These are phyloP conservation scores for Pisolithus orientalis DNA, from an alignment of 768 basidiomycete species.

Conservation along the genomic window DNA sequence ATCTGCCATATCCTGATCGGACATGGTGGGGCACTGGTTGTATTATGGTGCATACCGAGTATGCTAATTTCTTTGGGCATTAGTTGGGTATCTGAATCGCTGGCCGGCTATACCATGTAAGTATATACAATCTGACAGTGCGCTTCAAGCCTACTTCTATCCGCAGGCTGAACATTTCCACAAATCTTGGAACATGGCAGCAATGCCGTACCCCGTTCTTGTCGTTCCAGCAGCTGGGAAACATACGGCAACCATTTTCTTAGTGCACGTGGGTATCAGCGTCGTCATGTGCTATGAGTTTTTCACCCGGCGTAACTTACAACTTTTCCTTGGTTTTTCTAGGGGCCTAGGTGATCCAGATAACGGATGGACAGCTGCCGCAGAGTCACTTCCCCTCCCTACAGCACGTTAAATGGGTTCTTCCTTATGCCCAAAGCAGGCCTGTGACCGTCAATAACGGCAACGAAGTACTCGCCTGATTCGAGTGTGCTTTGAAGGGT, in stretches of 20 bases:
- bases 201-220: neutral
- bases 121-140: neutral
- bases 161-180: neutral
- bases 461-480: conserved; percentile 68
- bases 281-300: neutral
- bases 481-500: conserved; percentile 34
- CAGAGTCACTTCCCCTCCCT: conserved; percentile 45
- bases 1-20: too few relatives aligned
- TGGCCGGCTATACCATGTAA: neutral
- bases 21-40: too few relatives aligned
- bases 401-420: conserved; percentile 76
- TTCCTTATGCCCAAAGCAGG: conserved; percentile 52
- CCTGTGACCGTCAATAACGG: conserved; percentile 55
- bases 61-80: too few relatives aligned
- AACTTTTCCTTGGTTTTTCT: neutral
- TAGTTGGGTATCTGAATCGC: neutral
- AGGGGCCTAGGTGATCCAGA: conserved; percentile 72
- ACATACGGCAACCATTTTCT: conserved; percentile 81
- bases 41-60: too few relatives aligned
- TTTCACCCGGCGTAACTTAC: neutral
- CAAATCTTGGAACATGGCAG: neutral
- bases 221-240: conserved; percentile 42
- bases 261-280: conserved; percentile 60
- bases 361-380: conserved; percentile 61
- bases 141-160: neutral